Evolutionary conservation across 257 asterid genomes (phyloP), one percentile per base, ranked within the genome.

Genomic region (Przewalskia tangutica): DNA sequence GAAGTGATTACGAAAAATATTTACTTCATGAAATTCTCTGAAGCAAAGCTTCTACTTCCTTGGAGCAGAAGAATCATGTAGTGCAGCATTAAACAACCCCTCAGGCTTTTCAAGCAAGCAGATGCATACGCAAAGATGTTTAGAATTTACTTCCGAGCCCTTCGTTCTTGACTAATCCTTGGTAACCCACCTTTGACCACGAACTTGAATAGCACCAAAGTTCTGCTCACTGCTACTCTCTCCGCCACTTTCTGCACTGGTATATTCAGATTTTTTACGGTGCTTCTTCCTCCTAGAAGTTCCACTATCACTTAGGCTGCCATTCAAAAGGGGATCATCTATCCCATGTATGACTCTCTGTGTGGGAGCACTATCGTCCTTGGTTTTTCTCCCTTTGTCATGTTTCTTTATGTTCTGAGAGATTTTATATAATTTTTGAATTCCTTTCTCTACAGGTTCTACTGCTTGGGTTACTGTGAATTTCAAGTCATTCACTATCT

Each of bases 401-500:
- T 89, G 90, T 68, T 84, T 90, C 92, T 92, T 93, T 78, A 96
- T 94, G 91, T 94, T 96, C 85, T 93, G 87, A 60, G 99, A 93
- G 83, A 95, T 94, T 81, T 89, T 89, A 70, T 90, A 94, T 82
- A 95, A 73, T 85, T 90, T 93, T 88, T 89, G 86, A 86, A 95
- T 84, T 76, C 99, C 97, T 85, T 95, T 95, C 95, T 95, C 98
- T 40, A 94, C 88, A 27, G 99, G 99, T 81, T 94, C 97, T 65
- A 93, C 99, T 46, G 99, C 99, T 84, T 94, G 98, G 73, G 89
- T 91, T 42, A 95, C 93, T 0, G 99, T 95, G 84, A 92, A 93
- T 88, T 91, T 95, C 87, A 95, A 93, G 79, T 95, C 99, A 42
- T 94, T 94, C 89, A 95, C 98, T 85, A 95, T 95, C 99, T 95